Evolutionary conservation across 2,329 filamentous ascomycete species (phyloP).

Genomic region (Botryotinia narcissicola): DNA sequence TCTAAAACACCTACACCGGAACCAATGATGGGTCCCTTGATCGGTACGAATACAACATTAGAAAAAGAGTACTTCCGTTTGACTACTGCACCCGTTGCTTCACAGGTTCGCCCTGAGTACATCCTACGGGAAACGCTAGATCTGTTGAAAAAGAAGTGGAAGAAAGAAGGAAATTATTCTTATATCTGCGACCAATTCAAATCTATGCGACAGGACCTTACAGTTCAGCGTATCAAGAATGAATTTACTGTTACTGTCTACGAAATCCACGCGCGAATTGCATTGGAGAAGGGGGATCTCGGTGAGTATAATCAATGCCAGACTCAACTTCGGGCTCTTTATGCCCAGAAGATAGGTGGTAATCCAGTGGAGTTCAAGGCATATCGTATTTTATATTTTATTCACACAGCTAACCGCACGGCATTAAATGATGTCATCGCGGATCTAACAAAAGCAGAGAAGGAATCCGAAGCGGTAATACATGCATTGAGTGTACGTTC

Average conservation of each 20-base stretch:
- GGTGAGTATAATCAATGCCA: conserved; percentile 99
- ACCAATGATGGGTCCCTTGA: conserved; percentile 66
- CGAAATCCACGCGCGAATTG: conserved; percentile 95
- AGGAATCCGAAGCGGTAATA: conserved; percentile 77
- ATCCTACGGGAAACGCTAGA: conserved; percentile 83
- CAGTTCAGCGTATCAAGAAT: conserved; percentile 94
- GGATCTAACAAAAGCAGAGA: conserved; percentile 98
- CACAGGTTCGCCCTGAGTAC: conserved; percentile 79
- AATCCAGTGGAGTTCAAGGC: conserved; percentile 96
- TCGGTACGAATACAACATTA: conserved; percentile 78
- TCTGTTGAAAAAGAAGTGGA: conserved; percentile 91
- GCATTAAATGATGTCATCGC: conserved; percentile 97
- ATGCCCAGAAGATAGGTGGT: conserved; percentile 81
- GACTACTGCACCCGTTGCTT: conserved; percentile 83
- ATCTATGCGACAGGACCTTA: conserved; percentile 94
- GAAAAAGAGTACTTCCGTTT: conserved; percentile 96
- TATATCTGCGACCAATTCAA: conserved; percentile 99
- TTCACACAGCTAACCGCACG: conserved; percentile 96
- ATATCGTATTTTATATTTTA: conserved; percentile 99
- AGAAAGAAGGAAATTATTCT: conserved; percentile 85
- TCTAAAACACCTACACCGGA: conserved; percentile 54
- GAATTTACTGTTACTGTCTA: conserved; percentile 96
- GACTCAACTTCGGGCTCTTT: conserved; percentile 91
- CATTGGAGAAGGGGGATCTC: conserved; percentile 95
- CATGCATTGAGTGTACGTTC: conserved; percentile 91